Percentiles rank a stretch among this genome's conserved stretches.
phyloP scores from a whole-genome alignment of 2,329 filamentous ascomycete genomes.

The Exserohilum rostratum region DNA sequence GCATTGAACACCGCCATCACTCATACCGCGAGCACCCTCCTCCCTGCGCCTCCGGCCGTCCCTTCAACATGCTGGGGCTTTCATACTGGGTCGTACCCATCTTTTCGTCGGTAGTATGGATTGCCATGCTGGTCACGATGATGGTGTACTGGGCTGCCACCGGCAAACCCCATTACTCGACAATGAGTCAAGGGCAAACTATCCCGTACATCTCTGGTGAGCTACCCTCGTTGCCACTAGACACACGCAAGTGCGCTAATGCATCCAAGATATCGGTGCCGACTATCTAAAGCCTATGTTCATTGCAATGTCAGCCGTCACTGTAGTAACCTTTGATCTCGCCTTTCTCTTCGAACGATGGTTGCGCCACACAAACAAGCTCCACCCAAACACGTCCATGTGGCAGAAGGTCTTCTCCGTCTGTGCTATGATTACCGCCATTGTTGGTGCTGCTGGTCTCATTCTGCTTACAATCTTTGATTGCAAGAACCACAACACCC shows the following conservation, averaged over 20 bases:
- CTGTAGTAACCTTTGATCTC: constrained; percentile 79
- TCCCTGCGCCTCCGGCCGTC: constrained; percentile 5
- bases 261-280: constrained; percentile 61
- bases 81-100: constrained; percentile 70
- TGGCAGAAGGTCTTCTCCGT: constrained; percentile 68
- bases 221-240: neutral
- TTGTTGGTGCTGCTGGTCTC: constrained; percentile 78
- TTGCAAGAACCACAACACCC: constrained; percentile 67
- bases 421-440: constrained; percentile 69
- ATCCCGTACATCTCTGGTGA: constrained; percentile 76
- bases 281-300: constrained; percentile 75
- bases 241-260: constrained; percentile 13
- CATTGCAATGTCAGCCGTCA: constrained; percentile 72
- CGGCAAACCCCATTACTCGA: constrained; percentile 63
- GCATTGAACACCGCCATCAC: too few relatives aligned
- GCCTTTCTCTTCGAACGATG: constrained; percentile 82
- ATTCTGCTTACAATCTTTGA: constrained; percentile 88
- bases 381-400: constrained; percentile 73
- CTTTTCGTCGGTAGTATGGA: constrained; percentile 62
- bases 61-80: constrained; percentile 42
- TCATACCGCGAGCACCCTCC: too few relatives aligned
- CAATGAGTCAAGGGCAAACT: constrained; percentile 63
- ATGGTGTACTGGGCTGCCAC: constrained; percentile 72
- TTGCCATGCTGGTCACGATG: constrained; percentile 70
- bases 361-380: constrained; percentile 79